Evolutionary conservation across 1,284 basidiomycete species (phyloP), one percentile per base, ranked within the genome.

Genomic region (Rhodotorula sp.): DNA sequence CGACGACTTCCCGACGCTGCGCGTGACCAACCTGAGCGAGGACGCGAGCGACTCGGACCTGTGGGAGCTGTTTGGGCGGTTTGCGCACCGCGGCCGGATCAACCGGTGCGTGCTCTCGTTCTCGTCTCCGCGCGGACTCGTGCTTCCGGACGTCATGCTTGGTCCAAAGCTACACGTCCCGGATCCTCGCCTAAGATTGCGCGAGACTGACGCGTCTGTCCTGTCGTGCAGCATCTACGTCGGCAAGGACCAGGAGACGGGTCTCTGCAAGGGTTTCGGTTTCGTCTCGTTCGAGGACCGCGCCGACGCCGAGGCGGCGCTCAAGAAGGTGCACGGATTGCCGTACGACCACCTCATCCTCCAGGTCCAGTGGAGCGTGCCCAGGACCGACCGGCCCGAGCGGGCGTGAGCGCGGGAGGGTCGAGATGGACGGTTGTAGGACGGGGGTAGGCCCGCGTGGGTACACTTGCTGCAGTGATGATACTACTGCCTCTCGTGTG

Each of bases 1-100:
- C 84, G 81, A 58, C 87, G 94, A 99, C 80, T 86, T 96, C 42
- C 96, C 97, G 7, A 99, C 97, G 0, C 87, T 99, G 41, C 92
- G 97, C 63, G 93, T 99, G 77, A 98, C 97, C 55, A 99, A 98
- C 80, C 90, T 99, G 73, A 93, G 92, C 46, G 91, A 94, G 81
- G 97, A 99, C 79, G 93, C 93, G 2, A 89, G 92, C 78, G 97
- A 99, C 81, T 90, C 90, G 81, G 97, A 99, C 82, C 85, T 99
- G 63, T 89, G 95, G 71, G 93, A 93, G 44, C 86, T 99, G 34
- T 99, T 99, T 82, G 77, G 77, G 61, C 78, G 82, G 44, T 84
- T 84, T 72, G 55, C 54, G 48, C 27, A 45, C 48, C 27, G 66
- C n/a, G 83, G 82, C 21, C 78, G 84, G 34, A 92, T 95, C 66